A percentile compares a stretch with the other conserved stretches of the same genome.
Conservation (phyloP, 176 grass and related monocot species). For the Miscanthus lutarioriparius region DNA sequence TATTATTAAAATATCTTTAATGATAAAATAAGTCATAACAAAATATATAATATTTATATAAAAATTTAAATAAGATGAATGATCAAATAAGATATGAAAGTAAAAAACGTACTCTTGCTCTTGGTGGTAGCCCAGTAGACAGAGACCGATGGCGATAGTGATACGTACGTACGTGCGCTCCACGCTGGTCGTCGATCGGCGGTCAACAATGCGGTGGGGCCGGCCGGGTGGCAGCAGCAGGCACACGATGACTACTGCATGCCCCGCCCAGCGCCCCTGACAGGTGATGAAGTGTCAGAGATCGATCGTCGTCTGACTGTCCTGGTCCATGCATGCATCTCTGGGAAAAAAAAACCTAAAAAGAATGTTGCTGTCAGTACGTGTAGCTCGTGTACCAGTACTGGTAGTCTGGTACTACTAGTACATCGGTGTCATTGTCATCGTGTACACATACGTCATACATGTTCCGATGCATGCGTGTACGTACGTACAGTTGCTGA, state of each 20-base stretch:
- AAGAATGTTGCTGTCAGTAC: conserved; percentile 6
- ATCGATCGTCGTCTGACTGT: neutral
- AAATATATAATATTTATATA: too few relatives aligned
- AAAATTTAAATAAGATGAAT: too few relatives aligned
- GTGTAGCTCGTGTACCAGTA: neutral
- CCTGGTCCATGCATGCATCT: neutral
- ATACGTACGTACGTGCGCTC: neutral
- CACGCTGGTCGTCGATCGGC: neutral
- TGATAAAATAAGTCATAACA: too few relatives aligned
- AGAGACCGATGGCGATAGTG: neutral
- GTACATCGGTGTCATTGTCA: neutral
- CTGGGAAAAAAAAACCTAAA: neutral
- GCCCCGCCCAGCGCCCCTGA: neutral
- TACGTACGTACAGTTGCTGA: neutral
- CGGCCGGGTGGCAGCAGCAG: neutral
- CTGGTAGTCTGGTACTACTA: neutral
- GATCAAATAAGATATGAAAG: too few relatives aligned
- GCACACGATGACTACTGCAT: conserved; percentile 10
- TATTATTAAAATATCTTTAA: too few relatives aligned
- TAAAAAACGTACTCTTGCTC: neutral
- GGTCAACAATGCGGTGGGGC: conserved; percentile 29
- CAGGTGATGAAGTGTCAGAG: conserved; percentile 11
- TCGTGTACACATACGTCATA: neutral
- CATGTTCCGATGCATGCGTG: neutral
- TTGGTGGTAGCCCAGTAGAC: neutral